These are phyloP conservation scores for Harrya chromipes DNA, from an alignment of 768 basidiomycete genomes.

Conservation along the genomic window DNA sequence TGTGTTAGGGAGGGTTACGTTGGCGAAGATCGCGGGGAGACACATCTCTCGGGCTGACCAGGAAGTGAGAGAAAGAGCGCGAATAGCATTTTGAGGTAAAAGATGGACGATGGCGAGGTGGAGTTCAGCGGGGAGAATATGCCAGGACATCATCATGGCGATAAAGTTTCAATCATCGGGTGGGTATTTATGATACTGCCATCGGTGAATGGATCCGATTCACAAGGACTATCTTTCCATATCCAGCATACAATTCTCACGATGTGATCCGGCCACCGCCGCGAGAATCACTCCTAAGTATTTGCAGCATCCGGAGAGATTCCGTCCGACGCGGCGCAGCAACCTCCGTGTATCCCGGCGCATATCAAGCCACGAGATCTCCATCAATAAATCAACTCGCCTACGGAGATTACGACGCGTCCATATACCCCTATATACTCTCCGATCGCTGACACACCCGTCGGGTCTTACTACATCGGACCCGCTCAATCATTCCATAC, in stretches of 20 bases:
- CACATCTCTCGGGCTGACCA: conserved; percentile 50
- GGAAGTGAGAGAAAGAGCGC: conserved; percentile 48
- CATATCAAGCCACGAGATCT: neutral
- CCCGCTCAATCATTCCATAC: too few species aligned
- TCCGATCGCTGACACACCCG: conserved; percentile 2
- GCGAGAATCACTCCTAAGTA: conserved; percentile 17
- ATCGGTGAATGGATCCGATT: conserved; percentile 23
- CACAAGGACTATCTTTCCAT: conserved; percentile 13
- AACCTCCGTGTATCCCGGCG: conserved; percentile 17
- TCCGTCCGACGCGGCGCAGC: conserved; percentile 26
- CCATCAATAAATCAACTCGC: too few species aligned
- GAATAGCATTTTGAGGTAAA: conserved; percentile 44
- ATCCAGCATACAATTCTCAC: neutral
- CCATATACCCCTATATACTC: neutral
- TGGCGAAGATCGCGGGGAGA: conserved; percentile 58
- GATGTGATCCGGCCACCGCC: conserved; percentile 2
- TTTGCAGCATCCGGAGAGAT: conserved; percentile 12
- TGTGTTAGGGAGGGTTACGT: conserved; percentile 46
- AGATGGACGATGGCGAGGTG: conserved; percentile 53
- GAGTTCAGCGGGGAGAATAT: conserved; percentile 62
- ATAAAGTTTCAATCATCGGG: too few species aligned
- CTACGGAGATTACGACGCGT: too few species aligned
- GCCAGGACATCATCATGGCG: conserved; percentile 48
- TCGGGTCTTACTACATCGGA: too few species aligned
- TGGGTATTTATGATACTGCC: neutral